A percentile compares a stretch with the other conserved stretches of the same genome.
phyloP scores from a whole-genome alignment of 306 rosid species.

The Rosa multiflora region DNA sequence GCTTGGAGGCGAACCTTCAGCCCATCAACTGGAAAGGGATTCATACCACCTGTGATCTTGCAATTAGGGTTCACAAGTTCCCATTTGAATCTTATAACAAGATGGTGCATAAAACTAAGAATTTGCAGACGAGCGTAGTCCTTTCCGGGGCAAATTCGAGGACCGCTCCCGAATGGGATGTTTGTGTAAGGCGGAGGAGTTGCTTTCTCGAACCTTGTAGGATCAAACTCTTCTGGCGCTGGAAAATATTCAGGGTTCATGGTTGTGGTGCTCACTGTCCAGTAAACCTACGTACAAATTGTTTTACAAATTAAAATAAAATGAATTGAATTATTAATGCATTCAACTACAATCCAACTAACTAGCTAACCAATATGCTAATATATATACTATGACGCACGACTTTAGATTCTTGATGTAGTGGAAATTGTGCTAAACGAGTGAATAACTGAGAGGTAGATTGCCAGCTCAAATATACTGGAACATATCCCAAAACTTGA shows the following conservation, averaged over 20 bases:
- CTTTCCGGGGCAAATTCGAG: slow-evolving; percentile 57
- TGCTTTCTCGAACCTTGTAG: slow-evolving; percentile 49
- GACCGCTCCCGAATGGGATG: slow-evolving; percentile 62
- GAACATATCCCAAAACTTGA: too few relatives aligned
- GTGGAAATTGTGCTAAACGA: too few relatives aligned
- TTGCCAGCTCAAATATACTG: too few relatives aligned
- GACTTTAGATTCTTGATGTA: too few relatives aligned
- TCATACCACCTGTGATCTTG: slow-evolving; percentile 40
- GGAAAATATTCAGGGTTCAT: slow-evolving; percentile 37
- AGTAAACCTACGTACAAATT: slow-evolving; percentile 30
- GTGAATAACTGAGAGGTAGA: too few relatives aligned
- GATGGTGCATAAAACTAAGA: slow-evolving; percentile 46
- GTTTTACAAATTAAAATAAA: neutral
- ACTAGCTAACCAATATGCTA: neutral
- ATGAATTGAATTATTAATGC: neutral
- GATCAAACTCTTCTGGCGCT: slow-evolving; percentile 47
- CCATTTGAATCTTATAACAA: slow-evolving; percentile 52
- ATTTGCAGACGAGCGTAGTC: slow-evolving; percentile 54
- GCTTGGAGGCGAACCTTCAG: slow-evolving; percentile 44
- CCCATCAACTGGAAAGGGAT: slow-evolving; percentile 46
- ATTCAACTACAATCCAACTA: too few relatives aligned
- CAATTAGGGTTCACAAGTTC: slow-evolving; percentile 35
- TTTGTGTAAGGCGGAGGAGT: slow-evolving; percentile 39
- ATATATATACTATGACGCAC: too few relatives aligned
- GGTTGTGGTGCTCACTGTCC: slow-evolving; percentile 44